phyloP scores from a whole-genome alignment of 2,329 filamentous ascomycete species.

The Stagonosporopsis tanaceti region DNA sequence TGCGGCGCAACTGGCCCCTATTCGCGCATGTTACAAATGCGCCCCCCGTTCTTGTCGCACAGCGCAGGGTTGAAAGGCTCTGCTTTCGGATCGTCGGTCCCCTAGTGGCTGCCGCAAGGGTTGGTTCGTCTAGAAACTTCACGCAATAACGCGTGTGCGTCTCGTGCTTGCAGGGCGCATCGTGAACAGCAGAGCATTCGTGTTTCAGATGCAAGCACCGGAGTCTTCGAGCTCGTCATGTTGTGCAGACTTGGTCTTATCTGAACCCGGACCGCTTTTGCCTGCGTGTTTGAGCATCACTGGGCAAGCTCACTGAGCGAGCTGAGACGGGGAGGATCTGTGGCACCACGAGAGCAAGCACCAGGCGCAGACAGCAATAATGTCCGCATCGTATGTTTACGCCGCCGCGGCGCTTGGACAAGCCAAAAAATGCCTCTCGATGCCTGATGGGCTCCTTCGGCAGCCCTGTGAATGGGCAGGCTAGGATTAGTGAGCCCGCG shows the following conservation, averaged over 20 bases:
- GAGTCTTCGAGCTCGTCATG: not conserved
- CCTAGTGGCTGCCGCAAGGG: constrained; percentile 19
- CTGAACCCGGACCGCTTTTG: not conserved
- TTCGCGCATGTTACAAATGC: constrained; percentile 14
- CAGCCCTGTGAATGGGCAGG: constrained; percentile 20
- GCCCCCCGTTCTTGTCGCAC: constrained; percentile 15
- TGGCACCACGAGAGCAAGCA: constrained; percentile 9
- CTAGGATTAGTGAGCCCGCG: constrained; percentile 9
- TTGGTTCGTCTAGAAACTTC: constrained; percentile 21
- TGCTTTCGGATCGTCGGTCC: constrained; percentile 20
- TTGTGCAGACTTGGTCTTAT: not conserved
- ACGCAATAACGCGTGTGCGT: constrained; percentile 19
- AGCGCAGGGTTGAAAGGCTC: constrained; percentile 17
- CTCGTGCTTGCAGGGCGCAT: constrained; percentile 14
- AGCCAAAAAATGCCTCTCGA: constrained; percentile 21
- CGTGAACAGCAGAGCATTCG: constrained; percentile 8
- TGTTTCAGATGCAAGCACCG: not conserved
- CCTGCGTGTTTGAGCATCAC: not conserved
- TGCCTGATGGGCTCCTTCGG: constrained; percentile 20
- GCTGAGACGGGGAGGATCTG: not conserved
- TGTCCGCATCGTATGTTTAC: constrained; percentile 19
- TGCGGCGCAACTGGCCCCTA: constrained; percentile 7
- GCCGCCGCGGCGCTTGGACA: constrained; percentile 16
- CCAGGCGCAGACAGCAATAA: constrained; percentile 9
- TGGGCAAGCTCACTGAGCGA: constrained; percentile 1